These are phyloP conservation scores for Solanum piurae DNA, from an alignment of 257 asterid genomes.

Conservation along the genomic window DNA sequence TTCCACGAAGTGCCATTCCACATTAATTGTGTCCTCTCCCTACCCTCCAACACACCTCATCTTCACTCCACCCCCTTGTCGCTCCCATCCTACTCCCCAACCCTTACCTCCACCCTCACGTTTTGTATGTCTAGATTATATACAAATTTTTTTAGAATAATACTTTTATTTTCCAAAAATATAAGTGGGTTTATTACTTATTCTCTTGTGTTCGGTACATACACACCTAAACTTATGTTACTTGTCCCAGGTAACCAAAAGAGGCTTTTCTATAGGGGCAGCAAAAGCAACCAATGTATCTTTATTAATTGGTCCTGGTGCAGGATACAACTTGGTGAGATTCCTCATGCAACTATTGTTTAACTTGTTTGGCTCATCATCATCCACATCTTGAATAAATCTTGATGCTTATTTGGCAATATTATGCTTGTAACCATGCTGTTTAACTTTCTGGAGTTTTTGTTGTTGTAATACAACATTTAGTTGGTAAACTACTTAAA, in stretches of 20 bases:
- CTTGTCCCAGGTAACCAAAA: constrained; percentile 44
- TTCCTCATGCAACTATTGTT: not conserved
- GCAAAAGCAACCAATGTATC: constrained; percentile 34
- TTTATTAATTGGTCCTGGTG: constrained; percentile 85
- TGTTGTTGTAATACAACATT: not conserved
- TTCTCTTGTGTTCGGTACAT: not conserved
- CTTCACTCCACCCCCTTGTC: not conserved
- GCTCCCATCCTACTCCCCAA: not conserved
- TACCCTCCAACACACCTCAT: not conserved
- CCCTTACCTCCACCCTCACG: not conserved
- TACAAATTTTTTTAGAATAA: not conserved
- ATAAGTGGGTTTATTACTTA: not conserved
- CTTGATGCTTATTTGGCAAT: not conserved
- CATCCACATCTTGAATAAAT: not conserved
- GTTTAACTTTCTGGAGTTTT: not conserved
- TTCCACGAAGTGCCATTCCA: not conserved
- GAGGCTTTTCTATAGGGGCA: constrained; percentile 74
- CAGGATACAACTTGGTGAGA: constrained; percentile 88
- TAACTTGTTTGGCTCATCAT: not conserved
- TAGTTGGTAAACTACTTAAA: not conserved
- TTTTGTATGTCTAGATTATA: not conserved
- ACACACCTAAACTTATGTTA: not conserved
- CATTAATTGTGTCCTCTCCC: not conserved
- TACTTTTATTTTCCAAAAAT: not conserved
- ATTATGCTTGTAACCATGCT: not conserved